Evolutionary conservation across 495 filamentous ascomycete genomes (phyloP).

Genomic region (Tuber aestivum): DNA sequence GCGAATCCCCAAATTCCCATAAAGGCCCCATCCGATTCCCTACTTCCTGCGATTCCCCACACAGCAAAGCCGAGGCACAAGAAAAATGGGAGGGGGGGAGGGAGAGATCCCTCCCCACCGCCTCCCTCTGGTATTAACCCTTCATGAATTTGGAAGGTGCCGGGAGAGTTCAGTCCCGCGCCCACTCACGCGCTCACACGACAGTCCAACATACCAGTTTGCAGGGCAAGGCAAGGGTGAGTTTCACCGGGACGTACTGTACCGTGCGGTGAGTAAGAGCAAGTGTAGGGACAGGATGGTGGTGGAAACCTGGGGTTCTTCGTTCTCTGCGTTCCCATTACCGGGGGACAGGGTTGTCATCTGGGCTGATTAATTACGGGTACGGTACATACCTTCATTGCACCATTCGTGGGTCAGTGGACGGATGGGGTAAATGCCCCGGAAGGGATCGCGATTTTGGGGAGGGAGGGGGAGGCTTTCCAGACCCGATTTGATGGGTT

Average conservation of each 20-base stretch:
- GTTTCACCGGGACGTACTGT: not conserved
- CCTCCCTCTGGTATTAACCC: not conserved
- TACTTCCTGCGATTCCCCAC: not conserved
- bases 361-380: not conserved
- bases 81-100: not conserved
- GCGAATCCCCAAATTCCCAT: not conserved
- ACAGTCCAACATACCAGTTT: not conserved
- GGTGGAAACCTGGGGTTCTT: not conserved
- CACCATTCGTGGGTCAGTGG: not conserved
- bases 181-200: not conserved
- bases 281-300: not conserved
- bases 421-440: not conserved
- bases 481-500: not conserved
- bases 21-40: not conserved
- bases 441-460: not conserved
- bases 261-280: not conserved
- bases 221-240: not conserved
- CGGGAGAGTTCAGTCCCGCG: not conserved
- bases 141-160: not conserved
- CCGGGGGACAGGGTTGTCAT: not conserved
- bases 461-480: not conserved
- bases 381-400: too few relatives aligned
- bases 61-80: not conserved
- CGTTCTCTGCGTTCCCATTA: not conserved
- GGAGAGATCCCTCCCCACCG: not conserved